phyloP scores from a whole-genome alignment of 345 rosid genomes.

The Barbarea vulgaris region DNA sequence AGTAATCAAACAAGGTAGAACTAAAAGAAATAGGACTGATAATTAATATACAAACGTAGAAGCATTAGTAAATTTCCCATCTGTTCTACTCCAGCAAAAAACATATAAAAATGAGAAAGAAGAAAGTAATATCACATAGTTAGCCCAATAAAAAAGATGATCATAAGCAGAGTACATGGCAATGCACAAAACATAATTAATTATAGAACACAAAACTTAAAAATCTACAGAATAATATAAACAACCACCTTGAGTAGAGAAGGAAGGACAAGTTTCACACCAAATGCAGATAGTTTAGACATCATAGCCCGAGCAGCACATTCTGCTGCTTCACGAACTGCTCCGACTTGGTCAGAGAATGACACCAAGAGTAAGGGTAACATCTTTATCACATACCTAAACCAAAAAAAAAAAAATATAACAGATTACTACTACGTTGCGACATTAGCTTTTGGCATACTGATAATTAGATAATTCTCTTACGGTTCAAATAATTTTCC shows the following conservation, averaged over 20 bases:
- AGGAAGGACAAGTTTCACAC: constrained; percentile 97
- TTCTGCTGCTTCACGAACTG: constrained; percentile 99
- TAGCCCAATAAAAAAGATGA: constrained; percentile 6
- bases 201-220: not conserved
- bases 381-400: constrained; percentile 94
- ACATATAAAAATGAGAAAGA: not conserved
- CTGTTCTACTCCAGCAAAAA: not conserved
- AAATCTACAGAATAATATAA: constrained; percentile 3
- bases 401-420: constrained; percentile 7
- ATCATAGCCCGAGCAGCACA: constrained; percentile 99
- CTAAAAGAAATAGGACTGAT: not conserved
- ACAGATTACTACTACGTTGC: constrained; percentile 1
- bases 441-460: constrained; percentile 19
- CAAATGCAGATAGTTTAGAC: constrained; percentile 90
- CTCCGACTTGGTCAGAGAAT: constrained; percentile 97
- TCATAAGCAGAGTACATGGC: constrained; percentile 11
- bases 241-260: constrained; percentile 80
- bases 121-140: constrained; percentile 16
- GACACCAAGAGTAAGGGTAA: constrained; percentile 87
- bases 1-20: constrained; percentile 7
- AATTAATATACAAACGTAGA: not conserved
- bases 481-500: constrained; percentile 98
- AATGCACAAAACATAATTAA: constrained; percentile 14
- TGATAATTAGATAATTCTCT: constrained; percentile 28
- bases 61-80: constrained; percentile 2